Conservation (phyloP, 1,284 basidiomycete genomes). For the Ceratobasidium sp. region DNA sequence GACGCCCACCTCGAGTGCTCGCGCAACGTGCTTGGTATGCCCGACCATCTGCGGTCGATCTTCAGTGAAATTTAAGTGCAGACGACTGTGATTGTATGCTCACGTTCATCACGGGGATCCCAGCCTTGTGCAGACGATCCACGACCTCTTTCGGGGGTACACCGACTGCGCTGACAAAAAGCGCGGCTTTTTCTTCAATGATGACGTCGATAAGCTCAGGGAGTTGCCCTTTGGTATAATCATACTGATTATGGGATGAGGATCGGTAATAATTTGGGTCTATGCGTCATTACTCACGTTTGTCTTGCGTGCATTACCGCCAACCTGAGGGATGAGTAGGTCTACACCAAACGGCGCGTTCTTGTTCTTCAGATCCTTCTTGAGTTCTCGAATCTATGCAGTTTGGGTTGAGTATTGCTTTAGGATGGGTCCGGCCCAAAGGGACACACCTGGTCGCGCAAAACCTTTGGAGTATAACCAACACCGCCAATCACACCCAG, state of each 20-base stretch:
- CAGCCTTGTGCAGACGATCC: slow-evolving; percentile 78
- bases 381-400: slow-evolving; percentile 77
- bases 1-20: slow-evolving; percentile 81
- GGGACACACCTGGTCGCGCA: slow-evolving; percentile 69
- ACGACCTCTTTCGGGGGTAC: slow-evolving; percentile 82
- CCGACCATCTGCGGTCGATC: too few relatives aligned
- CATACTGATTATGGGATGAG: slow-evolving; percentile 61
- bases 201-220: slow-evolving; percentile 83
- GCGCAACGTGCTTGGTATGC: slow-evolving; percentile 80
- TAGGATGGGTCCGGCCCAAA: neutral
- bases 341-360: slow-evolving; percentile 88
- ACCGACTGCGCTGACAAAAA: slow-evolving; percentile 88
- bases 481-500: slow-evolving; percentile 88
- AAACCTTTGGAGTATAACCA: slow-evolving; percentile 79
- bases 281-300: slow-evolving; percentile 65
- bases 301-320: slow-evolving; percentile 82
- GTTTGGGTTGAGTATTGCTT: too few relatives aligned
- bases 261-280: slow-evolving; percentile 33
- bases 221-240: slow-evolving; percentile 82
- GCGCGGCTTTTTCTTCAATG: slow-evolving; percentile 80
- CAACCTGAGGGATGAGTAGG: slow-evolving; percentile 82
- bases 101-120: slow-evolving; percentile 86
- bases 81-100: too few relatives aligned
- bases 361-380: slow-evolving; percentile 72
- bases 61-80: too few relatives aligned